Conservation (phyloP, 345 rosid genomes). For the Cardamine occulta region DNA sequence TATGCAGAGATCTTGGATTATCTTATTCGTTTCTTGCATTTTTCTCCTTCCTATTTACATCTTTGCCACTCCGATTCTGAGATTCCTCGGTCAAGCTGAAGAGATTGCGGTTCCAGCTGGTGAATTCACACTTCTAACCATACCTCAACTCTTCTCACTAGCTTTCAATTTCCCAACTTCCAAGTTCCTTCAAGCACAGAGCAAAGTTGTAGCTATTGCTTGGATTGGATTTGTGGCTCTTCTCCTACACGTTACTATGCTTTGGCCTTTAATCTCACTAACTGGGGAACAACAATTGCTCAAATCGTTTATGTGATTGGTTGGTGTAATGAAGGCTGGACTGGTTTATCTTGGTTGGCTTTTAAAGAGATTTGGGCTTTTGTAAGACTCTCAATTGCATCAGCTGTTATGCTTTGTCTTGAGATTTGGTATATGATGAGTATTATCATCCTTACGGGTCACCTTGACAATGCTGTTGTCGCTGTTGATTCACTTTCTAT, state of each 20-base stretch:
- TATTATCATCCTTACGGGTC: slow-evolving; percentile 70
- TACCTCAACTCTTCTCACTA: slow-evolving; percentile 70
- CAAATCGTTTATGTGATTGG: slow-evolving; percentile 58
- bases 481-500: slow-evolving; percentile 81
- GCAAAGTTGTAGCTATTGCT: slow-evolving; percentile 62
- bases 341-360: slow-evolving; percentile 65
- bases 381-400: slow-evolving; percentile 75
- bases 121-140: slow-evolving; percentile 50
- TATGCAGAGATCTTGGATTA: slow-evolving; percentile 84
- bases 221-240: slow-evolving; percentile 61
- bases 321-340: slow-evolving; percentile 73
- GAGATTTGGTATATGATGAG: slow-evolving; percentile 92
- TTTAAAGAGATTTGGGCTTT: slow-evolving; percentile 74
- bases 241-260: slow-evolving; percentile 47
- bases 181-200: slow-evolving; percentile 84
- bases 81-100: slow-evolving; percentile 62
- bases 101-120: slow-evolving; percentile 66
- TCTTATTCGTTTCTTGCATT: slow-evolving; percentile 51
- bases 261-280: slow-evolving; percentile 53
- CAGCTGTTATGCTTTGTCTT: slow-evolving; percentile 85
- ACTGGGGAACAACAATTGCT: slow-evolving; percentile 54
- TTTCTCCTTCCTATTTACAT: slow-evolving; percentile 62
- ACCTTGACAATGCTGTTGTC: slow-evolving; percentile 66
- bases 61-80: slow-evolving; percentile 65
- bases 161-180: slow-evolving; percentile 67